Base-by-base conservation (phyloP, 2,329 filamentous ascomycete genomes). In the Ustulina deusta region DNA sequence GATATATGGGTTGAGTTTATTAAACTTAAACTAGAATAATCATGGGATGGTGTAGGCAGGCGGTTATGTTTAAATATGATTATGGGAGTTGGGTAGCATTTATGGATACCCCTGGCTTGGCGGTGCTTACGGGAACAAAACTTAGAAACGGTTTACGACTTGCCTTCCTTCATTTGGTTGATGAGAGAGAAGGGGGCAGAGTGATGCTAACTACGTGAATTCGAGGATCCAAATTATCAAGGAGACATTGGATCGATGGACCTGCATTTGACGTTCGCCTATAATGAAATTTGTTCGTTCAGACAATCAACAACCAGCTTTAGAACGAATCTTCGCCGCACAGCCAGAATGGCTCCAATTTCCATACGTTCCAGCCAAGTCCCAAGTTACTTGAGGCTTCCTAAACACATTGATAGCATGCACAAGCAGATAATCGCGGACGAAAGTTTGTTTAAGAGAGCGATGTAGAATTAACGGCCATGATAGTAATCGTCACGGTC, bases 1-100 rank as follows among this genome's bases (percentile, higher is more conserved):
- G 73, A 73, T 3, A 61, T 61, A 3, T 77, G 75, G 75, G 69
- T 76, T 42, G 77, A 78, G 65, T 65, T 71, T 1, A 73, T 78
- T 48, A 76, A 73, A 55, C 36, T 64, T 17, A 71, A 63, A 36
- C 65, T 78, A 42, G 76, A 77, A 55, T 76, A 52, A 63, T 38
- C 27, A n/a, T 13, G 34, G 38, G 15, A 44, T 38, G 17, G 17
- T 51, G 25, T n/a, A n/a, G 3, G 27, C 3, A n/a, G 32, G 55
- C 27, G 29, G 5, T 6, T 40, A 34, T 20, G 38, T 61, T 54
- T 48, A 40, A 22, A 46, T 34, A 57, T 27, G 40, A 17, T 52
- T 25, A 9, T 68, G 10, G 51, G 61, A 58, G 44, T 64, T 58
- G 38, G 57, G 27, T 61, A 52, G 34, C 27, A 44, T 46, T 48